phyloP scores from a whole-genome alignment of 192 early-diverging fungal genomes.

The Mortierella antarctica region DNA sequence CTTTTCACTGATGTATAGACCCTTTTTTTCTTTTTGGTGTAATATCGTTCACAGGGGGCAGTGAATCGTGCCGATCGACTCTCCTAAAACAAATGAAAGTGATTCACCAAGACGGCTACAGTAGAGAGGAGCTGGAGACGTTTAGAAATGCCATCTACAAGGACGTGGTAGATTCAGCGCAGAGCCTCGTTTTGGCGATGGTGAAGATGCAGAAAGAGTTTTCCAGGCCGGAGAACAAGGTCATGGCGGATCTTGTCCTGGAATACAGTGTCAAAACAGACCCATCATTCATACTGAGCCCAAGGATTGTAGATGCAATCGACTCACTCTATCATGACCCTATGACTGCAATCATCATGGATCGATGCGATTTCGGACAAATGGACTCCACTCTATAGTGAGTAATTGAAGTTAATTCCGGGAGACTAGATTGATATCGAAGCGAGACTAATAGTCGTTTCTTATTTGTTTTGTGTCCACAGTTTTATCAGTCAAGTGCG shows the following conservation, averaged over 20 bases:
- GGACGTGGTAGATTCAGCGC: slow-evolving; percentile 87
- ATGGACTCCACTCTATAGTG: slow-evolving; percentile 94
- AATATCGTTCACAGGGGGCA: slow-evolving; percentile 67
- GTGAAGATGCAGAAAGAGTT: slow-evolving; percentile 69
- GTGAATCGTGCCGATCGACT: slow-evolving; percentile 95
- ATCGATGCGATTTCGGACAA: slow-evolving; percentile 84
- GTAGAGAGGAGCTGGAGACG: slow-evolving; percentile 77
- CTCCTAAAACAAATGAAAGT: slow-evolving; percentile 99
- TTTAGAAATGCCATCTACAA: slow-evolving; percentile 86
- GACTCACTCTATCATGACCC: slow-evolving; percentile 80
- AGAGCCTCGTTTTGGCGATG: slow-evolving; percentile 79
- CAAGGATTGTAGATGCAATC: slow-evolving; percentile 76
- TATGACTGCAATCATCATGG: slow-evolving; percentile 70
- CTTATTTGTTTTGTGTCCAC: not conserved
- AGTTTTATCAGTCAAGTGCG: slow-evolving; percentile 93
- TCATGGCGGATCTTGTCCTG: slow-evolving; percentile 49
- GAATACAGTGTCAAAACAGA: slow-evolving; percentile 67
- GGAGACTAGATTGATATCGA: not conserved
- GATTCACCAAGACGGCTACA: slow-evolving; percentile 93
- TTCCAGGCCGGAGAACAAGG: slow-evolving; percentile 60
- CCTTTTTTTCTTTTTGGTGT: not conserved
- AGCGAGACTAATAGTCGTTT: not conserved
- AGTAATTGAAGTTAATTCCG: too few species aligned
- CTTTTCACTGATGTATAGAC: not conserved
- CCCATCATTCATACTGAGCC: slow-evolving; percentile 60